Conservation (phyloP, 2,329 filamentous ascomycete species). For the Scedosporium boydii region DNA sequence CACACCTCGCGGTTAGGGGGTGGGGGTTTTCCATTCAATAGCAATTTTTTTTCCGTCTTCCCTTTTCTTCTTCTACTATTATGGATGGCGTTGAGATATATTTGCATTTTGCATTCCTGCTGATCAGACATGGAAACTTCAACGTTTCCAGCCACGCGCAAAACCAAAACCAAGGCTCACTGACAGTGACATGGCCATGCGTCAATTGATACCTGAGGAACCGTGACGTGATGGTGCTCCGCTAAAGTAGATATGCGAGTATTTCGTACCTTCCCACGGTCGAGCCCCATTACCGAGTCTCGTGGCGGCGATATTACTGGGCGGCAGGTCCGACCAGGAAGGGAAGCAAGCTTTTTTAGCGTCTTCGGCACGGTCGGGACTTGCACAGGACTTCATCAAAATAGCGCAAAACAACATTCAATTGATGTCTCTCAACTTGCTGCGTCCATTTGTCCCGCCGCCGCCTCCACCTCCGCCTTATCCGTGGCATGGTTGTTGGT, state of each 20-base stretch:
- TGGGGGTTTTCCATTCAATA: background rate
- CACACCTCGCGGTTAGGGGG: background rate
- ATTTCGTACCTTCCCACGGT: background rate
- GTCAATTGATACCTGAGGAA: background rate
- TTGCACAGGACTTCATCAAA: background rate
- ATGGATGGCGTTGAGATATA: background rate
- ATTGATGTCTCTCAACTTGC: background rate
- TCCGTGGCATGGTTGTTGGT: background rate
- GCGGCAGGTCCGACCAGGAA: background rate
- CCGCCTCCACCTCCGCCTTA: background rate
- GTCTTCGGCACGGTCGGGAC: constrained; percentile 2
- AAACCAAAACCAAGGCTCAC: background rate
- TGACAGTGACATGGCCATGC: background rate
- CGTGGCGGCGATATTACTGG: no score
- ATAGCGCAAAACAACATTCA: constrained; percentile 1
- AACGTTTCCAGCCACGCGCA: background rate
- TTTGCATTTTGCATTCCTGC: no score
- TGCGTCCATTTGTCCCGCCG: background rate
- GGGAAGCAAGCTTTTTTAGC: constrained; percentile 5
- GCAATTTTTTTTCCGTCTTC: background rate
- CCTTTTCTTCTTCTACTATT: background rate
- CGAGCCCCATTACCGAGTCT: background rate
- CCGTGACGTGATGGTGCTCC: background rate
- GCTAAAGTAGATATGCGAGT: background rate
- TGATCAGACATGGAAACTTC: background rate